Percentiles rank a stretch among this genome's conserved stretches.
Conservation (phyloP, 2,329 filamentous ascomycete species). For the Grosmannia clavigera region DNA sequence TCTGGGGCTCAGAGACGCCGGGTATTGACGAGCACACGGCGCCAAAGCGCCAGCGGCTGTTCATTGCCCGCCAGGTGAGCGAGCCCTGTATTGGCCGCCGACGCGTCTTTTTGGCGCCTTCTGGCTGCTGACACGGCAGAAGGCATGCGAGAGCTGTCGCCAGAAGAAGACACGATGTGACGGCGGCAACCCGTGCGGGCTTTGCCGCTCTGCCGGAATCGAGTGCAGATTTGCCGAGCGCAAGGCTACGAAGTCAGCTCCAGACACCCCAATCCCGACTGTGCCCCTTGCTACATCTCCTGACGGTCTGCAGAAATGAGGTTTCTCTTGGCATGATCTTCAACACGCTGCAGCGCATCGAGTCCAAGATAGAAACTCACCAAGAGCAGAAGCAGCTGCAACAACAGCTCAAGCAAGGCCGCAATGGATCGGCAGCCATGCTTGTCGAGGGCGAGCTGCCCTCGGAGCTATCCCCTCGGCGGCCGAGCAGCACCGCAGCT, state of each 20-base stretch:
- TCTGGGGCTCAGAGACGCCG: conserved; percentile 9
- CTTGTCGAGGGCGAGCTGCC: not conserved
- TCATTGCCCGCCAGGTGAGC: conserved; percentile 12
- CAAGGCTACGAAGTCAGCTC: conserved; percentile 34
- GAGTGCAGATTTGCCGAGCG: conserved; percentile 40
- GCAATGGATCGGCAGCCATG: not conserved
- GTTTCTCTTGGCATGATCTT: conserved; percentile 41
- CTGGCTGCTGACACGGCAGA: not conserved
- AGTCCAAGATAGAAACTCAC: conserved; percentile 34
- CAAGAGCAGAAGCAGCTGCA: not conserved
- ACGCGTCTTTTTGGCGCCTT: not conserved
- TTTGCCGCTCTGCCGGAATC: conserved; percentile 33
- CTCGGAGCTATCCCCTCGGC: not conserved
- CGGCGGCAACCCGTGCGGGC: conserved; percentile 39
- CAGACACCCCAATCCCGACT: not conserved
- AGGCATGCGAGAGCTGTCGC: conserved; percentile 41
- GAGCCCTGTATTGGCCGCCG: not conserved
- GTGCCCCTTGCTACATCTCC: not conserved
- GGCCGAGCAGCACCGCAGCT: conserved; percentile 1
- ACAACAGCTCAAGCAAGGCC: not conserved
- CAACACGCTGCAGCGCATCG: conserved; percentile 38
- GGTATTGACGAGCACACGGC: conserved; percentile 7
- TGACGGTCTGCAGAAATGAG: conserved; percentile 27
- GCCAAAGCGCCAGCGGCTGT: conserved; percentile 12
- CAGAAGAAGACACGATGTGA: conserved; percentile 42